phyloP scores from a whole-genome alignment of 2,329 filamentous ascomycete species.

The Colletotrichum truncatum region DNA sequence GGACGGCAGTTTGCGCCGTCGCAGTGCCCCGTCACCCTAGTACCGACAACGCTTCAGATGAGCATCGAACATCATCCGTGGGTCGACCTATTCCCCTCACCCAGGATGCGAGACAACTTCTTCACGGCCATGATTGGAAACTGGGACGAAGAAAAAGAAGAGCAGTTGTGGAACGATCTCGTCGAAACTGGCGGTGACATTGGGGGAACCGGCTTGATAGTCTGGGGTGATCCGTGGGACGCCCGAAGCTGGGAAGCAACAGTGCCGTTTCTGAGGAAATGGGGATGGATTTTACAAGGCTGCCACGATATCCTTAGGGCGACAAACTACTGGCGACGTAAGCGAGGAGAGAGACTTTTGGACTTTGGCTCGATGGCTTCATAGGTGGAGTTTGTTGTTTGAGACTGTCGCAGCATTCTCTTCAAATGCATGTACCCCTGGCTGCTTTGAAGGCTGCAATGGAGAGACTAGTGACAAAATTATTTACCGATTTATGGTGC shows the following conservation, averaged over 20 bases:
- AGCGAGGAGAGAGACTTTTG: conserved; percentile 14
- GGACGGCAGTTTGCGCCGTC: neutral
- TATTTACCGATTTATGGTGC: too few species aligned
- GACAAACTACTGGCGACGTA: conserved; percentile 44
- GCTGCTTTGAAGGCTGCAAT: too few species aligned
- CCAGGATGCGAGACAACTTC: conserved; percentile 39
- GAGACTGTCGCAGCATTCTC: too few species aligned
- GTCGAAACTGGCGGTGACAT: neutral
- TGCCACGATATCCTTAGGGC: conserved; percentile 46
- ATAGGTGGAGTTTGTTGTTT: too few species aligned
- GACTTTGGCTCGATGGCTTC: too few species aligned
- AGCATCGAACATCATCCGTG: conserved; percentile 40
- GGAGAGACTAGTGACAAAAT: too few species aligned
- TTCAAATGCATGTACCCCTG: too few species aligned
- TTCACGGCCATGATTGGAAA: neutral
- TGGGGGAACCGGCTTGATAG: conserved; percentile 35
- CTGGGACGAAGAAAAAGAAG: neutral
- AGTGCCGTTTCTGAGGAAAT: conserved; percentile 53
- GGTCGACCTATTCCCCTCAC: conserved; percentile 41
- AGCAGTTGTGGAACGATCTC: neutral
- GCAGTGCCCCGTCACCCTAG: conserved; percentile 28
- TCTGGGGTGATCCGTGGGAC: conserved; percentile 59
- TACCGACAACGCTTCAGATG: conserved; percentile 38
- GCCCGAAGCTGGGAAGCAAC: conserved; percentile 56
- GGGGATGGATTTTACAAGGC: conserved; percentile 46